Conservation (phyloP, 2,329 filamentous ascomycete species). For the Diaporthe vaccinii region DNA sequence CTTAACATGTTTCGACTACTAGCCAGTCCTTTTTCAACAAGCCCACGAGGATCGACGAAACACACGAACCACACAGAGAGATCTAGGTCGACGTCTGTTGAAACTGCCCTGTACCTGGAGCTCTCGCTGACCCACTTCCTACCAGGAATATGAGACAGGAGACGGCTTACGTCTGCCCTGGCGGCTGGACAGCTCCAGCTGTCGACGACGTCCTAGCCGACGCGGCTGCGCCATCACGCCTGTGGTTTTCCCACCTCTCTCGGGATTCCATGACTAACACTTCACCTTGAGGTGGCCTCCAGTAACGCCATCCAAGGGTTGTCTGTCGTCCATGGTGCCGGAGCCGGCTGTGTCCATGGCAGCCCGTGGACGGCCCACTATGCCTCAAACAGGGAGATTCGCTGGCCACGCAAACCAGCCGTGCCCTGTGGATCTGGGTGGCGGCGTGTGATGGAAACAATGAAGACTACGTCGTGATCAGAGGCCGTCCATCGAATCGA, state of each 20-base stretch:
- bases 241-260: neutral
- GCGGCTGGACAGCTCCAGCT: neutral
- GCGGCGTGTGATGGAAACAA: neutral
- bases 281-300: neutral
- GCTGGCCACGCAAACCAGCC: constrained; percentile 11
- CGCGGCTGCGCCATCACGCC: constrained; percentile 14
- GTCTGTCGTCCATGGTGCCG: neutral
- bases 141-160: constrained; percentile 17
- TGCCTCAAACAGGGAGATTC: constrained; percentile 26
- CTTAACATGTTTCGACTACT: constrained; percentile 11
- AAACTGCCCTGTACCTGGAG: neutral
- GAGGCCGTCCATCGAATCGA: neutral
- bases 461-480: neutral
- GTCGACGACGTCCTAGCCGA: neutral
- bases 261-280: neutral
- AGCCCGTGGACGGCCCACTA: constrained; percentile 4
- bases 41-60: neutral
- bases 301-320: neutral
- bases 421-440: constrained; percentile 13
- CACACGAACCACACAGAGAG: neutral
- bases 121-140: neutral
- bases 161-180: constrained; percentile 14
- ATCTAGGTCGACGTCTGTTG: neutral
- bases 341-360: constrained; percentile 10
- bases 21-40: constrained; percentile 13